Evolutionary conservation across 257 asterid genomes (phyloP), one percentile per base, ranked within the genome.

Genomic region (Nicotiana otophora): DNA sequence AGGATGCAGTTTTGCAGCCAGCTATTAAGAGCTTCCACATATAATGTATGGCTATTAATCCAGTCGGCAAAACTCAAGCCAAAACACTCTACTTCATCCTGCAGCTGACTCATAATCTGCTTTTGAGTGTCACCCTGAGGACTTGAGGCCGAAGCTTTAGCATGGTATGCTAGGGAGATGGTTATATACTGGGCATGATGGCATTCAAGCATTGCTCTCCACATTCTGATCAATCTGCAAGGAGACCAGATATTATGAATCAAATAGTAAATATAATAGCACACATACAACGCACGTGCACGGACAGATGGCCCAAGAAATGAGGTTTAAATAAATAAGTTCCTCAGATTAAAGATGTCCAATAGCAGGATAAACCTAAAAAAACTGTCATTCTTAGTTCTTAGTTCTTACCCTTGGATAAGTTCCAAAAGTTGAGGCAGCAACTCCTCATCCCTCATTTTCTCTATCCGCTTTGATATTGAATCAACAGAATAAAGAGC

Each of bases 131-230:
- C 99, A 39, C 93, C 94, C 8, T 84, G 89, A 11, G 88, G 90
- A 10, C 86, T 86, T 33, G 87, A 88, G 0, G 85, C 77, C 0
- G 91, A 85, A 85, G 88, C 86, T 66, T 94, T 94, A 10, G 95
- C 89, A 84, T 94, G 99, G 90, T 96, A 94, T 1, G 99, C 99
- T 82, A 96, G 84, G 2, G 98, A 90, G 87, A 96, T 93, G 53
- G 97, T 96, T 83, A 96, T 96, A 77, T 96, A 96, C 85, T 96
- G 99, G n/a, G 95, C 82, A 68, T 96, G 98, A 78, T 96, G 99
- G 92, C 98, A 94, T 87, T 96, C 99, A 15, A 96, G 97, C 99
- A 96, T 94, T 7, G 94, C 92, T 88, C 92, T 96, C 99, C 99
- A 96, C 99, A 96, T 92, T 66, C 97, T 82, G 20, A 91, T 92